phyloP scores from a whole-genome alignment of 768 basidiomycete genomes.

The Collybia mongolica region DNA sequence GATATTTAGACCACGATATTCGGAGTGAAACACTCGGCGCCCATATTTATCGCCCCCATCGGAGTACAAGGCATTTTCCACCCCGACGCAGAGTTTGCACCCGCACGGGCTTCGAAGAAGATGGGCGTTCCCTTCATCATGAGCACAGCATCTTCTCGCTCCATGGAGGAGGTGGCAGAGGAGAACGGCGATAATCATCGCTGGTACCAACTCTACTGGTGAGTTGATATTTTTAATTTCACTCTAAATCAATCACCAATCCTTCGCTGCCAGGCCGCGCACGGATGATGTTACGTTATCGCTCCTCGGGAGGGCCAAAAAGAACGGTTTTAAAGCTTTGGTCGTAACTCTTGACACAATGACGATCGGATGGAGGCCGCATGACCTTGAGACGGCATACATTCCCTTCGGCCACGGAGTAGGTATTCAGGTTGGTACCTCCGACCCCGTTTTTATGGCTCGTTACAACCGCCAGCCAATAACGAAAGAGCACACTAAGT shows the following conservation, averaged over 20 bases:
- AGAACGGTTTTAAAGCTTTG: slow-evolving; percentile 63
- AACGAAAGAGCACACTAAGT: slow-evolving; percentile 36
- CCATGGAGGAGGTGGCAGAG: slow-evolving; percentile 73
- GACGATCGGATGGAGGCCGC: slow-evolving; percentile 72
- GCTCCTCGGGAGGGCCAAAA: slow-evolving; percentile 64
- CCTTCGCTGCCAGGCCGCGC: slow-evolving; percentile 47
- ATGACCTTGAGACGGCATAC: slow-evolving; percentile 64
- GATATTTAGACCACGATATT: slow-evolving; percentile 61
- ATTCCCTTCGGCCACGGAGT: slow-evolving; percentile 67
- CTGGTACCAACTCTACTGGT: slow-evolving; percentile 88
- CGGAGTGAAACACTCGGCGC: slow-evolving; percentile 59
- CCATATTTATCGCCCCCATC: slow-evolving; percentile 69
- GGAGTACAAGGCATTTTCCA: slow-evolving; percentile 79
- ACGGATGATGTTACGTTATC: slow-evolving; percentile 61
- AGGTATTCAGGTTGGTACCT: slow-evolving; percentile 64
- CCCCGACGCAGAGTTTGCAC: slow-evolving; percentile 68
- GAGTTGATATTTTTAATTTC: slow-evolving; percentile 8
- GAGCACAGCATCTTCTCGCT: slow-evolving; percentile 70
- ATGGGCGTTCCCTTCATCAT: slow-evolving; percentile 70
- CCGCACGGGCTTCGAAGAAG: slow-evolving; percentile 61
- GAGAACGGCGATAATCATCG: slow-evolving; percentile 68
- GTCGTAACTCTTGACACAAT: slow-evolving; percentile 82
- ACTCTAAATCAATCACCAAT: background rate
- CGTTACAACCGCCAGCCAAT: slow-evolving; percentile 46
- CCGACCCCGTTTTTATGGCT: slow-evolving; percentile 80